These are phyloP conservation scores for Vitis rupestris DNA, from an alignment of 164 flowering plant genomes.

Conservation along the genomic window DNA sequence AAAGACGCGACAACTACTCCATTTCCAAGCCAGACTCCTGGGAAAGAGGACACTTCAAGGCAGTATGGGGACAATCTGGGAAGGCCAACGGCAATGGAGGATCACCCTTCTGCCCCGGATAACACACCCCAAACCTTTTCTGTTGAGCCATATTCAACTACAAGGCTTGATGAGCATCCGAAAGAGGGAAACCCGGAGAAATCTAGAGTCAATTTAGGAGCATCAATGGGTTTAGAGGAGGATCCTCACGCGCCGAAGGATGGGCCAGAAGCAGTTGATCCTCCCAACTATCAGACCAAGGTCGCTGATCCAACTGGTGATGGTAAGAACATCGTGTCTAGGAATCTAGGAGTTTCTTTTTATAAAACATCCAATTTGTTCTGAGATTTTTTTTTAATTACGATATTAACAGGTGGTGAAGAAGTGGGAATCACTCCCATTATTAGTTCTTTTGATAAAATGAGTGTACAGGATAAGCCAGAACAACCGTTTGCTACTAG, in stretches of 20 bases:
- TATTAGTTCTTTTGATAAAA: slow-evolving; percentile 29
- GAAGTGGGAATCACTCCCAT: slow-evolving; percentile 37
- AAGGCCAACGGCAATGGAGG: slow-evolving; percentile 5
- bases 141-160: slow-evolving; percentile 6
- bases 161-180: slow-evolving; percentile 5
- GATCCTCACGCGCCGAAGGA: slow-evolving; percentile 39
- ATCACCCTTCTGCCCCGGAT: slow-evolving; percentile 1
- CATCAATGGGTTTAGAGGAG: slow-evolving; percentile 25
- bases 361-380: neutral
- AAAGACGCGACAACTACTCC: too few species aligned
- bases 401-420: slow-evolving; percentile 32
- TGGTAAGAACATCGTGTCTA: slow-evolving; percentile 17
- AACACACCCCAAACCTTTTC: slow-evolving; percentile 6
- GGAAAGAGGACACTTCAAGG: slow-evolving; percentile 4
- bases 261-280: slow-evolving; percentile 1
- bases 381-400: neutral
- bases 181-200: slow-evolving; percentile 4
- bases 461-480: slow-evolving; percentile 30
- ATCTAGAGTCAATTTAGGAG: slow-evolving; percentile 9
- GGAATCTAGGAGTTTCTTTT: neutral
- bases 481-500: slow-evolving; percentile 9
- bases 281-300: slow-evolving; percentile 40
- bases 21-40: neutral
- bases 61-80: slow-evolving; percentile 1
- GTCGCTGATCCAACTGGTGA: slow-evolving; percentile 37